Base-by-base conservation (phyloP, 108 stramenopile genomes). In the Seminavis robusta region DNA sequence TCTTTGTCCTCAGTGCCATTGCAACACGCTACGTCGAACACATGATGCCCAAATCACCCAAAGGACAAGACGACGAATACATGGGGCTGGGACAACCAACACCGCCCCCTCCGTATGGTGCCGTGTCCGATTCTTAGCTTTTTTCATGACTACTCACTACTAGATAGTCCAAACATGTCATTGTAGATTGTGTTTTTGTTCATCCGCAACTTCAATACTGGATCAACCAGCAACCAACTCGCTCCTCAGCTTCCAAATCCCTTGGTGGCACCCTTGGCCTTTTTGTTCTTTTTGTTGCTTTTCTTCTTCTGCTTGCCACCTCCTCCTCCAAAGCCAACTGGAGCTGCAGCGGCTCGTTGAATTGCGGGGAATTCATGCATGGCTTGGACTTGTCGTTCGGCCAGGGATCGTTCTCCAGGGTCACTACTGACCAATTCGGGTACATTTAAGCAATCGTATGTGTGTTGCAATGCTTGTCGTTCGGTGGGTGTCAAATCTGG, bases 401-500 rank as follows among this genome's bases (percentile, higher is more conserved):
- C 84, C 52, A 55, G 52, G 16, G 62, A 68, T 24, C 72, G 71
- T 17, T 67, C 63, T 45, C 47, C 75, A 8, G 69, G 61, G 40
- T 79, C 68, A 16, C 66, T 54, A 40, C 76, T 78, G 24, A 83
- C 48, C 33, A 93, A 45, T 1, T 73, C 83, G 0, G 88, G 88
- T 23, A 83, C 33, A 28, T 87, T 81, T 41, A 93, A 67, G 51
- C 92, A 88, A 61, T 93, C 88, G 58, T 78, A 94, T 11, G 84
- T 82, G 47, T 88, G 92, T 67, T 92, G 88, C 61, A 97, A 57
- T 0, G 95, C 95, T 23, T 87, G 63, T 26, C 73, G 65, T 53
- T 97, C 95, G 21, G 56, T 62, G 7, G 47, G 24, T 0, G 91
- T 85, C 60, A 97, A 70, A 59, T 94, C 91, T 1, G 95, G 95